Evolutionary conservation across 129 eudicot genomes (phyloP).

Genomic region (Chrysanthemum lavandulifolium): DNA sequence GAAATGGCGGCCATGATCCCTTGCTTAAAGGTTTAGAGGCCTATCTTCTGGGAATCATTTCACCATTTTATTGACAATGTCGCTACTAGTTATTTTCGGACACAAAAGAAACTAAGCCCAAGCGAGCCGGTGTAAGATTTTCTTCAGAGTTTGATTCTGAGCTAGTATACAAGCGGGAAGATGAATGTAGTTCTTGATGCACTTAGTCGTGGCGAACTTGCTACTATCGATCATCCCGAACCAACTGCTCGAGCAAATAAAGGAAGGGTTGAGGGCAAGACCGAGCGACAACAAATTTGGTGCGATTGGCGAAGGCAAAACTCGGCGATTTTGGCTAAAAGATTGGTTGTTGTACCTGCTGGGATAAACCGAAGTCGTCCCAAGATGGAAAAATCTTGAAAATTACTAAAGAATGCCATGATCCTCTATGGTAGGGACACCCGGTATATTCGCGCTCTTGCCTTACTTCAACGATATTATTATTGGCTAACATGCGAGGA

Average conservation of each 20-base stretch:
- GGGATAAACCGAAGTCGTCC: neutral
- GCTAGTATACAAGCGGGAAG: too few species aligned
- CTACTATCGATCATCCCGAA: neutral
- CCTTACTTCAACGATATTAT: neutral
- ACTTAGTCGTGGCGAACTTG: too few species aligned
- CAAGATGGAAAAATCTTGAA: neutral
- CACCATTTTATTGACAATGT: too few species aligned
- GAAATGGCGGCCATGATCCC: too few species aligned
- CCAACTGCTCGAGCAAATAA: neutral
- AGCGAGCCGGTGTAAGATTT: too few species aligned
- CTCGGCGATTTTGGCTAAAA: neutral
- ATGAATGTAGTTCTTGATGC: too few species aligned
- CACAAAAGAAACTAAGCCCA: too few species aligned
- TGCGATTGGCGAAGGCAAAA: neutral
- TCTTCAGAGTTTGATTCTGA: too few species aligned
- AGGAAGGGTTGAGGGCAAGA: neutral
- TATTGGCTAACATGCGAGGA: neutral
- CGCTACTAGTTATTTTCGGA: too few species aligned
- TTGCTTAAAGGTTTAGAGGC: too few species aligned
- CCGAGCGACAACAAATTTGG: neutral
- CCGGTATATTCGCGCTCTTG: neutral
- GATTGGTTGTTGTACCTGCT: neutral
- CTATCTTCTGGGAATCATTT: too few species aligned
- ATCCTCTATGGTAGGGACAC: neutral
- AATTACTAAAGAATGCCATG: neutral